Base-by-base conservation (phyloP, 768 basidiomycete species). In the Boletus reticulatus region DNA sequence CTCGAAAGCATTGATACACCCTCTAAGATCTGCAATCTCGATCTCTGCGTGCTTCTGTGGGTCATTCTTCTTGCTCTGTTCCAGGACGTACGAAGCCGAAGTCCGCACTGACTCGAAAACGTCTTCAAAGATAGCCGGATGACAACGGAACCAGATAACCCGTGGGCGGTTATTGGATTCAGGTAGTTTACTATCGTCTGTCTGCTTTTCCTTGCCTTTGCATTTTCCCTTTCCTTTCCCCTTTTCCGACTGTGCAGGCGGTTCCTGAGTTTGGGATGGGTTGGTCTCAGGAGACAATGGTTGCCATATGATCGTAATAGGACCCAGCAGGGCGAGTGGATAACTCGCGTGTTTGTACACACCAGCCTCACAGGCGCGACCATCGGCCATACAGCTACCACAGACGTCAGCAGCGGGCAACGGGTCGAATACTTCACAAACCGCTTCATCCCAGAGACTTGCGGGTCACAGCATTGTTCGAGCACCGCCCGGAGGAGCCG, bases 1-100 rank as follows among this genome's bases (percentile, higher is more conserved):
- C 68, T 98, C 95, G 62, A 96, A 96, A 6, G 85, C 78, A 57
- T 89, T 90, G 42, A 93, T 62, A 47, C 84, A 81, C 2, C 83
- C 84, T 52, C 87, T 75, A 46, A 94, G 69, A 67, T 95, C 90
- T 8, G 79, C 76, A 16, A 95, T 77, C 60, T 91, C 85, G 11
- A 94, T 70, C 20, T 78, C 75, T 13, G 61, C 67, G 5, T 59
- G 47, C 22, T 58, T 55, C 3, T 61, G 59, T 12, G 63, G 58
- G 24, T 67, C 50, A 13, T 57, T 62, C 48, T 62, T 58, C 51
- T 64, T 72, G 24, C 67, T 67, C 17, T 66, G 66, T 29, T 80
- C 77, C 12, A 89, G 67, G 4, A 74, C 75, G 36, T 73, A 63
- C 0, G 85, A 85, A 24, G 82, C 79, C 3, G 84, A 77, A 7